Evolutionary conservation across 2,329 filamentous ascomycete species (phyloP).

Genomic region (Karstenula rhodostoma): DNA sequence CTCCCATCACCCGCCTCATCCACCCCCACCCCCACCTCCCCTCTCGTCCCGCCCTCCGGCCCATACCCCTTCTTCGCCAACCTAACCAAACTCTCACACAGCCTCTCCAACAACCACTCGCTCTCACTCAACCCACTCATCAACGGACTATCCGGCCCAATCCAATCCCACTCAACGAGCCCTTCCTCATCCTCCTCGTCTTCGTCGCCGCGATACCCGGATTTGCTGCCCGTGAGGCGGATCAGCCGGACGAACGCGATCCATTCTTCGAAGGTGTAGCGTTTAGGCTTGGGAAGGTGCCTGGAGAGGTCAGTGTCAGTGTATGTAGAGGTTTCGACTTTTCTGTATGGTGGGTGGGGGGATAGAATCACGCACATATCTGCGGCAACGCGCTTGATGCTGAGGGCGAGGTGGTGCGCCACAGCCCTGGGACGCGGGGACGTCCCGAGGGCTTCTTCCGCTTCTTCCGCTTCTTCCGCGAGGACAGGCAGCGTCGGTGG

Average conservation of each 20-base stretch:
- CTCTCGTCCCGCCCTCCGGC: not conserved
- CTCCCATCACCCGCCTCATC: not conserved
- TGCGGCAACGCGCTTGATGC: constrained; percentile 72
- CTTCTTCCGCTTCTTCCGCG: constrained; percentile 42
- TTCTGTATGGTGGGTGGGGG: not conserved
- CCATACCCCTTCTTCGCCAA: constrained; percentile 33
- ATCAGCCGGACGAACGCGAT: constrained; percentile 83
- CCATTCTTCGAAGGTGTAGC: constrained; percentile 86
- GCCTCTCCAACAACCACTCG: constrained; percentile 71
- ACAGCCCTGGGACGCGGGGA: constrained; percentile 62
- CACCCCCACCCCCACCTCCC: not conserved
- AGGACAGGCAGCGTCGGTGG: constrained; percentile 54
- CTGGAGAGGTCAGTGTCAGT: not conserved
- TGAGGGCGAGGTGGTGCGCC: constrained; percentile 68
- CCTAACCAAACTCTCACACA: constrained; percentile 68
- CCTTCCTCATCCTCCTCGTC: constrained; percentile 65
- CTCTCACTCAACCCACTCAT: constrained; percentile 68
- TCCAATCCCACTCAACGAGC: constrained; percentile 75
- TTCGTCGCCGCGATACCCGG: constrained; percentile 23
- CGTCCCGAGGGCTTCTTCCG: constrained; percentile 52
- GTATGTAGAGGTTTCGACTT: too few species aligned
- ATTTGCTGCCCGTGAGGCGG: constrained; percentile 54
- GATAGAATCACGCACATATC: constrained; percentile 57
- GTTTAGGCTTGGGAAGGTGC: constrained; percentile 63
- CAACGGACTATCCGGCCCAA: constrained; percentile 73